Percentiles rank a stretch among this genome's conserved stretches.
phyloP scores from a whole-genome alignment of 2,329 filamentous ascomycete species.

The Exutisphaerella laricina region DNA sequence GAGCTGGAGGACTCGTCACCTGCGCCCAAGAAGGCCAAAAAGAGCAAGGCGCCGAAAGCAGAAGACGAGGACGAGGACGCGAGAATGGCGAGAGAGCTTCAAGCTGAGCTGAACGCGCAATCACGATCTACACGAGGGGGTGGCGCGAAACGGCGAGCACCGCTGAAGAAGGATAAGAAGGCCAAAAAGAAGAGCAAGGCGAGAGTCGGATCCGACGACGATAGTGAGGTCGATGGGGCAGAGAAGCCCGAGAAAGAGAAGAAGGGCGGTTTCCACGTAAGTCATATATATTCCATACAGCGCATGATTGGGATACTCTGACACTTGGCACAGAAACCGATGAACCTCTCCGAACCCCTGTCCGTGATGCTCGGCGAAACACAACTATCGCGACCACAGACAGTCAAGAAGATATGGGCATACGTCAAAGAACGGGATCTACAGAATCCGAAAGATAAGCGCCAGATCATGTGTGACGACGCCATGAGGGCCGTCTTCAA shows the following conservation, averaged over 20 bases:
- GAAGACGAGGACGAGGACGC: constrained; percentile 75
- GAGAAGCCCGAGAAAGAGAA: constrained; percentile 56
- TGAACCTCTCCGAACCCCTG: constrained; percentile 65
- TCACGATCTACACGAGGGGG: constrained; percentile 69
- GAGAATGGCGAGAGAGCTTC: constrained; percentile 75
- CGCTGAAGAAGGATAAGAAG: constrained; percentile 58
- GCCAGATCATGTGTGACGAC: constrained; percentile 89
- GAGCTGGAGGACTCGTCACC: constrained; percentile 38
- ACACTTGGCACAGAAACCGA: constrained; percentile 54
- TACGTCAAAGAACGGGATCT: constrained; percentile 86
- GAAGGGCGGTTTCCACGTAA: constrained; percentile 84
- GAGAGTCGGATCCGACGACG: constrained; percentile 70
- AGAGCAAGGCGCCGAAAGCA: constrained; percentile 57
- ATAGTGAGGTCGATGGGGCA: constrained; percentile 64
- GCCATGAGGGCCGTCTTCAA: constrained; percentile 90
- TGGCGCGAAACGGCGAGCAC: constrained; percentile 50
- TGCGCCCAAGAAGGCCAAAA: constrained; percentile 34
- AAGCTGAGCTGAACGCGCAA: constrained; percentile 78
- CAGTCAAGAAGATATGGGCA: constrained; percentile 93
- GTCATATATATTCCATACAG: constrained; percentile 27
- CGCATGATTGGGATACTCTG: constrained; percentile 3
- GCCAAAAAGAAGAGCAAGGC: constrained; percentile 61
- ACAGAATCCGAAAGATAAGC: constrained; percentile 85
- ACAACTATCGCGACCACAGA: constrained; percentile 85
- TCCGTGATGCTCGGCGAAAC: constrained; percentile 65